These are phyloP conservation scores for Lagerstroemia speciosa DNA, from an alignment of 345 rosid genomes.

Conservation along the genomic window DNA sequence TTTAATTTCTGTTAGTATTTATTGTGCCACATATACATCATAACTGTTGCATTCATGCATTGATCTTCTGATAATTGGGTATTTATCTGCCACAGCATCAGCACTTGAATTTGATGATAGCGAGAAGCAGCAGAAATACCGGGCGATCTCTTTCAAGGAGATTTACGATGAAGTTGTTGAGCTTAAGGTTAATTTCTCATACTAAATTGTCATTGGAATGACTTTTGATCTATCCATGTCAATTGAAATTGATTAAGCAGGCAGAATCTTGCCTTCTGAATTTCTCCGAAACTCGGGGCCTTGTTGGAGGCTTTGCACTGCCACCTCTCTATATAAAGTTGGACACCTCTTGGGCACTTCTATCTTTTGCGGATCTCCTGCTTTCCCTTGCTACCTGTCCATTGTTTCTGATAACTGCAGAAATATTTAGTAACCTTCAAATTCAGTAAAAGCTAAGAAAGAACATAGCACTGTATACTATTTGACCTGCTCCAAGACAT, in stretches of 20 bases:
- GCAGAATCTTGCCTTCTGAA: not conserved
- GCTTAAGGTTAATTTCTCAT: conserved; percentile 46
- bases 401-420: not conserved
- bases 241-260: not conserved
- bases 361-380: not conserved
- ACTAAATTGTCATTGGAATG: not conserved
- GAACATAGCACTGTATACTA: too few species aligned
- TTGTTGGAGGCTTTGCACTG: not conserved
- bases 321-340: not conserved
- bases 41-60: not conserved
- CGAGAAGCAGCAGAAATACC: conserved; percentile 55
- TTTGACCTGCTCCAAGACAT: not conserved
- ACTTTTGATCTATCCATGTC: not conserved
- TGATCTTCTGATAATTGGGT: not conserved
- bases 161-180: conserved; percentile 55
- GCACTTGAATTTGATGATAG: conserved; percentile 56
- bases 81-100: conserved; percentile 51
- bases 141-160: conserved; percentile 63
- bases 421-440: too few species aligned
- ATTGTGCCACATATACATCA: not conserved
- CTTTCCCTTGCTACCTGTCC: not conserved
- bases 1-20: not conserved
- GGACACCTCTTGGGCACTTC: not conserved
- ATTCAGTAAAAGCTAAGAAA: too few species aligned
- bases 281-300: not conserved